Evolutionary conservation across 352 stramenopile species (phyloP).

Genomic region (Poterioochromonas sp.): DNA sequence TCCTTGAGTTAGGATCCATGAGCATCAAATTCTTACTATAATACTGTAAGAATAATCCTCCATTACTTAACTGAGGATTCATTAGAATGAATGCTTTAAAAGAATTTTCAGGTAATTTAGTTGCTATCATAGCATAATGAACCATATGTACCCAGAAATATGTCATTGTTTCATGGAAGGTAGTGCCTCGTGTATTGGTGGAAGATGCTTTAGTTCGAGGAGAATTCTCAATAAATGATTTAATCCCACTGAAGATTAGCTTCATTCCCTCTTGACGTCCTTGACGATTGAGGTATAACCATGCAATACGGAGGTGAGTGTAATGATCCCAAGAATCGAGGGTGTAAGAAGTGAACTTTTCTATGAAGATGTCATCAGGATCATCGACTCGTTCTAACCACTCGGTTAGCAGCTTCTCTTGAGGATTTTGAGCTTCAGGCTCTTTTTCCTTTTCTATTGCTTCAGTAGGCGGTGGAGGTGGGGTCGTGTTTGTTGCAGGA

Average conservation of each 20-base stretch:
- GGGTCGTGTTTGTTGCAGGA: neutral
- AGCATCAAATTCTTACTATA: conserved; percentile 6
- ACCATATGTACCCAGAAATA: conserved; percentile 34
- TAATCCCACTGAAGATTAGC: neutral
- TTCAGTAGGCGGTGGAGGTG: neutral
- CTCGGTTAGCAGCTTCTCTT: neutral
- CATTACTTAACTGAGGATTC: conserved; percentile 18
- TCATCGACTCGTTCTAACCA: conserved; percentile 21
- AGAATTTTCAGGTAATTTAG: neutral
- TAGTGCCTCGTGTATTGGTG: neutral
- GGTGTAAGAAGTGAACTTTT: neutral
- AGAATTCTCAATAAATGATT: neutral
- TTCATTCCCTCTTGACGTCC: neutral
- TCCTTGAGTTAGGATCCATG: neutral
- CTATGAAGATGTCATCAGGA: neutral
- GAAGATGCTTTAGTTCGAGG: neutral
- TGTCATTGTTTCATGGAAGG: conserved; percentile 27
- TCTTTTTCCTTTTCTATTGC: neutral
- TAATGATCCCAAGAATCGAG: conserved; percentile 18
- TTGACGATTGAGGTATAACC: neutral
- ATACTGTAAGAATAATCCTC: conserved; percentile 21
- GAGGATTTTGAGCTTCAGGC: neutral
- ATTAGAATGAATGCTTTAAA: conserved; percentile 17
- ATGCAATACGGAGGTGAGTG: conserved; percentile 18
- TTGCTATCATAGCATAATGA: conserved; percentile 22